Base-by-base conservation (phyloP, 495 filamentous ascomycete species). In the Aeminium ludgeri region DNA sequence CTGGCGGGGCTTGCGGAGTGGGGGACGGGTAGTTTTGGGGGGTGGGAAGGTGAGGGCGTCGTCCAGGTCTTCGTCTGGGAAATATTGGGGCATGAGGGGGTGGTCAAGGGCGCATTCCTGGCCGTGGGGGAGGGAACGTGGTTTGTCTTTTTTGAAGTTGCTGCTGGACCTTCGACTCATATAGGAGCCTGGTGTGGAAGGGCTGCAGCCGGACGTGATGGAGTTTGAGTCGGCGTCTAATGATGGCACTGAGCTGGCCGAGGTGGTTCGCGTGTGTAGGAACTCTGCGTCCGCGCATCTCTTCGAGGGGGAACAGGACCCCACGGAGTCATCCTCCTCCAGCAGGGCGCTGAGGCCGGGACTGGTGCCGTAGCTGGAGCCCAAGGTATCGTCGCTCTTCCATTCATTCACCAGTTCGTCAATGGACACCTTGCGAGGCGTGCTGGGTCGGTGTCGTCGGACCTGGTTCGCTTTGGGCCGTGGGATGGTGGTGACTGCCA, bases 401-500 rank as follows among this genome's bases (percentile, higher is more conserved):
- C 60, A 63, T 35, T 55, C 49, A 34, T 48, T 50, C 11, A 63
- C 55, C 51, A 63, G 38, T 52, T 63, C 60, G 35, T 63, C 60
- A 29, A 63, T 61, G 5, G 58, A 61, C 27, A 61, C 44, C 1
- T 41, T 44, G 23, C 56, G 44, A 25, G 38, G 35, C 17, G 20
- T 18, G 36, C 20, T 44, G 13, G 38, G 18, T 25, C 40, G 51
- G 36, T 41, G 46, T 8, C 51, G 48, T 1, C 50, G 48, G 34
- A 43, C 36, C 12, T 54, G 51, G 32, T 41, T 35, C 34, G 36
- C 32, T 23, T 45, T 51, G 10, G 55, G 59, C 4, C 37, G 53
- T 10, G 62, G 62, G 18, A 65, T 65, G 19, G 48, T 38, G 4
- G 61, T 65, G 11, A 65, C 51, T 31, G 62, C 62, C 5, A 65